These are phyloP conservation scores for Galium porrigens DNA, from an alignment of 305 asterid species.

Conservation along the genomic window DNA sequence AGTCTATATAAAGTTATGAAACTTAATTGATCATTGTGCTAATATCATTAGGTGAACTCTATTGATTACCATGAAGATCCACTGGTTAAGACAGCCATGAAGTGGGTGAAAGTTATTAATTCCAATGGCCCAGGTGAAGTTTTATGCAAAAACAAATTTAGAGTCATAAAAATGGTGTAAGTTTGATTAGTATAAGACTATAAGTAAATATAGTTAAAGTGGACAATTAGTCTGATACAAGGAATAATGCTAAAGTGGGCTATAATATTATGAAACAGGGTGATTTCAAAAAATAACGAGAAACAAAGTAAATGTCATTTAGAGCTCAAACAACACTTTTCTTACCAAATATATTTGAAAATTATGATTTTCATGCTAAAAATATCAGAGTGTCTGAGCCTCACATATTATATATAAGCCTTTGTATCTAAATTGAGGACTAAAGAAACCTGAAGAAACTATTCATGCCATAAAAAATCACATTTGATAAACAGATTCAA, in stretches of 20 bases:
- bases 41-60: neutral
- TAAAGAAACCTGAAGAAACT: neutral
- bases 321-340: neutral
- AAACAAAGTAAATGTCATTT: too few relatives aligned
- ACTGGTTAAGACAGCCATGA: neutral
- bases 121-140: neutral
- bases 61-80: neutral
- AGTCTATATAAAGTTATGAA: neutral
- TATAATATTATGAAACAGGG: too few relatives aligned
- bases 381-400: neutral
- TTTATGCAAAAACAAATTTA: neutral
- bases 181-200: too few relatives aligned
- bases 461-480: neutral
- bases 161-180: neutral
- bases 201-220: neutral
- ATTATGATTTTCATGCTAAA: neutral
- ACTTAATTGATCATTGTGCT: neutral
- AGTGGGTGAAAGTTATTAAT: neutral
- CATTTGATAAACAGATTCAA: neutral
- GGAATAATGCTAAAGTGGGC: too few relatives aligned
- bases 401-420: neutral
- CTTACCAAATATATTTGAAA: neutral
- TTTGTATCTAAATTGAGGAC: neutral
- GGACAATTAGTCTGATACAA: neutral
- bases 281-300: too few relatives aligned